Base-by-base conservation (phyloP, 495 filamentous ascomycete species). In the Durotheca rogersii region DNA sequence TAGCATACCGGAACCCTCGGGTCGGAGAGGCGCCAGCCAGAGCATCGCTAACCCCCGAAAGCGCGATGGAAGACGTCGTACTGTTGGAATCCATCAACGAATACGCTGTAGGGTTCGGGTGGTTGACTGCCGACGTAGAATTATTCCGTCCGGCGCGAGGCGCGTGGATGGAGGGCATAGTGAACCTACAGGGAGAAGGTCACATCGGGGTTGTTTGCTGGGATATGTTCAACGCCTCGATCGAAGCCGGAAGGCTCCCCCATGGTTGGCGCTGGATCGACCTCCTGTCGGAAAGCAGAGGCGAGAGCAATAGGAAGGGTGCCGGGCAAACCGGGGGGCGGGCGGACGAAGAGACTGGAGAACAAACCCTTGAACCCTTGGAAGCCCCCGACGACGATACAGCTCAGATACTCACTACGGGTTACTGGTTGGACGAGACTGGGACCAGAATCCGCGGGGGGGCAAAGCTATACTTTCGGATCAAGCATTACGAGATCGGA, bases 151-250 rank as follows among this genome's bases (percentile, higher is more conserved):
- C 74, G 6, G 57, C 67, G 0, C 66, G 74, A 18, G 73, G 74
- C 20, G 72, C 70, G 14, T 75, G 66, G 67, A 69, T 78, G 64
- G 73, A 78, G 56, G 74, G 74, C 25, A 63, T 61, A 1, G 62
- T 76, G 25, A 73, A 74, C 34, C 64, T 78, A 6, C 73, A 78
- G 49, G 72, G 64, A 47, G 72, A 73, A 12, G 74, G 73, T 0
- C 71, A 76, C 44, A 70, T 78, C 12, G 74, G 74, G 6, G 65
- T 76, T 20, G 68, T 75, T 25, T 78, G 74, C 50, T 78, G 71
- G 67, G 64, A 68, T 37, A 67, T 68, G 54, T 76, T 76, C 62
- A 78, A 78, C 41, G 73, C 72, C 18, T 75, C 71, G 30, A 75
- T 78, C 27, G 73, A 76, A 46, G 66, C 74, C 1, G 68, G 57